Evolutionary conservation across 768 basidiomycete genomes (phyloP).

Genomic region (Kwoniella shandongensis): DNA sequence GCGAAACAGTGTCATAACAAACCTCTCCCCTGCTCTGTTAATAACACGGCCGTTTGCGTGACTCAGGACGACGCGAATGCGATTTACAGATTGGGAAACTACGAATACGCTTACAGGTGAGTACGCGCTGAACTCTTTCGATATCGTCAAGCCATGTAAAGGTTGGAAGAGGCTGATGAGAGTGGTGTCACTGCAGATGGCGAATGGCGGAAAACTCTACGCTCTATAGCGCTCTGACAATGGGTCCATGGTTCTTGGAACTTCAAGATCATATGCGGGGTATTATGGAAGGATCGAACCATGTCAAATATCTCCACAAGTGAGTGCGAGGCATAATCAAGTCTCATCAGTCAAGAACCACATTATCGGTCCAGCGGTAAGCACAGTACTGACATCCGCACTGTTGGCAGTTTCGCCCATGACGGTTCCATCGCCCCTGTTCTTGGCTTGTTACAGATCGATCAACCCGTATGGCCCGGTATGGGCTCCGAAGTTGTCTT

Average conservation of each 20-base stretch:
- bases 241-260: slow-evolving; percentile 37
- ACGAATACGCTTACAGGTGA: slow-evolving; percentile 30
- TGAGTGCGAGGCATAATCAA: slow-evolving; percentile 13
- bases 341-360: background rate
- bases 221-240: slow-evolving; percentile 24
- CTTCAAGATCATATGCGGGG: slow-evolving; percentile 25
- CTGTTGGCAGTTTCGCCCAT: slow-evolving; percentile 30
- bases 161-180: too few species aligned
- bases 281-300: slow-evolving; percentile 7
- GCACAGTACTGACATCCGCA: background rate
- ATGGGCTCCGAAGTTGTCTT: slow-evolving; percentile 45
- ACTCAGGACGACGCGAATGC: slow-evolving; percentile 29
- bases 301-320: slow-evolving; percentile 33
- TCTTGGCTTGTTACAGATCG: slow-evolving; percentile 38
- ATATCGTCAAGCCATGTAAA: background rate
- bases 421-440: slow-evolving; percentile 39
- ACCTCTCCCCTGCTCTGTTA: slow-evolving; percentile 36
- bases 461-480: slow-evolving; percentile 36
- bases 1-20: slow-evolving; percentile 41
- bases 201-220: slow-evolving; percentile 32
- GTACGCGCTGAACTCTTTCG: too few species aligned
- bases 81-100: slow-evolving; percentile 38
- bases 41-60: slow-evolving; percentile 28
- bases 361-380: background rate
- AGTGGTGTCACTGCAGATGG: slow-evolving; percentile 13